Evolutionary conservation across 805 yeast species (phyloP), one percentile per base, ranked within the genome.

Genomic region (Saccharomycopsis fodiens): DNA sequence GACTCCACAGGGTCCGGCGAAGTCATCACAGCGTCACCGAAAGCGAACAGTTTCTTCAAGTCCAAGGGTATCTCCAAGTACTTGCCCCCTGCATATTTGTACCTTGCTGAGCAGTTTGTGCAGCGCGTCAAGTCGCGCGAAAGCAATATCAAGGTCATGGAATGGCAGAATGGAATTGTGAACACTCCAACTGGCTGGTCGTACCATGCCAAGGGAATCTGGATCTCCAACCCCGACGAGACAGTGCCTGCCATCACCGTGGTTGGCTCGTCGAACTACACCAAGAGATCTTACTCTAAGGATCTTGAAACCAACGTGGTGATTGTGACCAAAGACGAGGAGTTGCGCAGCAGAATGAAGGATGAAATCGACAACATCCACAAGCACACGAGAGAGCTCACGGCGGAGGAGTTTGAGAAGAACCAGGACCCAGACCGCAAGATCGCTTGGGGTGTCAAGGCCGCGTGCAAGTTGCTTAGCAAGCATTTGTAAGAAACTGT

Each of bases 161-260:
- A 91, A 62, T 93, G 98, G 98, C 73, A 76, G 57, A 78, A 75
- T 41, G 98, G 98, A 1, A 67, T 78, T 2, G 95, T 87, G 2
- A 86, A 87, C 58, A 74, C 83, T 5, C 74, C 79, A 0, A 73
- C 69, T 23, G 98, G 98, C 1, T 91, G 98, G 97, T 85, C 97
- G 0, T 93, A 93, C 61, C 98, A 93, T 59, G 97, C 98, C 12
- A 93, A 93, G 59, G 98, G 98, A 1, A 66, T 91, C 3, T 93
- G 97, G 97, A 64, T 85, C 0, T 69, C 76, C 6, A 67, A 69
- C 10, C 83, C 87, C 0, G 71, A 66, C 3, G 80, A 78, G 42
- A 52, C 54, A 1, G 56, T 61, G 10, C 96, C 97, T 1, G 71
- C 82, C 16, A 64, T 86, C 10, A 85, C 96, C 0, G 77, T 89